These are phyloP conservation scores for Fusarium sp. DNA, from an alignment of 2,329 filamentous ascomycete genomes.

Conservation along the genomic window DNA sequence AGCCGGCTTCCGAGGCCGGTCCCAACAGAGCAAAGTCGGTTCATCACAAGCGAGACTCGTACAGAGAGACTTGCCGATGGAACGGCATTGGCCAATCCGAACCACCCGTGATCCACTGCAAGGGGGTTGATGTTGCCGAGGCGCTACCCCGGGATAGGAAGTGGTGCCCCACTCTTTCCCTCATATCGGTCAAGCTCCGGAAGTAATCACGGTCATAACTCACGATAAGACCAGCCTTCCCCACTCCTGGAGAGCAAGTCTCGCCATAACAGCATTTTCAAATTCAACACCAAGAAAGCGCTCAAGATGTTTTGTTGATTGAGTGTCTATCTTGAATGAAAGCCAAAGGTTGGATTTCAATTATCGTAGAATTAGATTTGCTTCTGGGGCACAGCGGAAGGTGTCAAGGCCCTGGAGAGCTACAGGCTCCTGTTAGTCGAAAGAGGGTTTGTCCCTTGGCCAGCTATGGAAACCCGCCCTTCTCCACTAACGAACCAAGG, in stretches of 20 bases:
- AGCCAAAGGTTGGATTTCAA: too few species aligned
- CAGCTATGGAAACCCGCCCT: conserved; percentile 12
- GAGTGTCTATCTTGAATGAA: neutral
- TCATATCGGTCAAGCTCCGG: neutral
- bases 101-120: neutral
- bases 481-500: neutral
- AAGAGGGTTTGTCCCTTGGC: neutral
- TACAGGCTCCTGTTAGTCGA: neutral
- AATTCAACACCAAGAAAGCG: neutral
- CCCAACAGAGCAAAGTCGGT: neutral
- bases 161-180: neutral
- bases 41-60: neutral
- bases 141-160: neutral
- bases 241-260: neutral
- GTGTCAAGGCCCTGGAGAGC: neutral
- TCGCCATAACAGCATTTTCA: neutral
- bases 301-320: neutral
- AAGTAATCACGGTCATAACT: neutral
- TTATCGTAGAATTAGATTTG: neutral
- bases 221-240: neutral
- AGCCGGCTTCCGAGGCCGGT: neutral
- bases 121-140: neutral
- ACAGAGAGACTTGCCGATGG: neutral
- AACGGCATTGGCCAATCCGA: neutral
- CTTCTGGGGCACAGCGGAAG: neutral